Base-by-base conservation (phyloP, 1,139 yeast species). In the Chernovozyma sophiae-reginae region DNA sequence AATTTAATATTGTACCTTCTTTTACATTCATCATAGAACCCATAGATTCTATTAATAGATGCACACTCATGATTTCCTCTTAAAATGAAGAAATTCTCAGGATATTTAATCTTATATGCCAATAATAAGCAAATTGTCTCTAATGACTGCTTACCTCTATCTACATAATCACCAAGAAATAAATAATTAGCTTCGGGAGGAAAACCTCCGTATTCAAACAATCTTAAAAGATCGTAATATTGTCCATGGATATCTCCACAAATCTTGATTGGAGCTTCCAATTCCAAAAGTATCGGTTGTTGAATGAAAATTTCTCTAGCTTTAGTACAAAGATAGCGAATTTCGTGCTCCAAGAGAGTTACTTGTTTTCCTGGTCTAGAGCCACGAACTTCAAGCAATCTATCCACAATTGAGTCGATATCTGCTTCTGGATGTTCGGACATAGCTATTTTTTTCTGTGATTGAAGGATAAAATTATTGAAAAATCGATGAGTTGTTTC, bases 61-160 rank as follows among this genome's bases (percentile, higher is more conserved):
- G 97, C 97, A 71, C 96, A 87, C 66, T 92, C 97, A 71, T 90
- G 97, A 63, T 90, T 90, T 48, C 97, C 97, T 71, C 97, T 80
- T 49, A 86, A 73, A 54, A 86, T 85, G 69, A 92, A 92, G 61
- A 92, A 90, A 68, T 92, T 92, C 63, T 92, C 97, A 32, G 97
- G 97, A 60, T 90, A 90, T 71, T 90, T 92, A 65, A 90, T 92
- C 69, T 90, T 90, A 71, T 92, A 90, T 37, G 97, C 97, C 60
- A 90, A 76, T 53, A 90, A 72, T 47, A 90, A 71, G 62, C 97
- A 89, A 55, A 90, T 90, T 14, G 97, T 90, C 65, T 90, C 97
- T 51, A 90, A 71, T 25, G 96, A 86, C 69, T 90, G 97, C 62
- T 89, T 90, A 54, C 98, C 98, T 74, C 98, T 82, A 71, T 90